Percentiles rank a stretch among this genome's conserved stretches.
Evolutionary conservation across 2,329 filamentous ascomycete genomes (phyloP).

Genomic region (Penicillium sp.): DNA sequence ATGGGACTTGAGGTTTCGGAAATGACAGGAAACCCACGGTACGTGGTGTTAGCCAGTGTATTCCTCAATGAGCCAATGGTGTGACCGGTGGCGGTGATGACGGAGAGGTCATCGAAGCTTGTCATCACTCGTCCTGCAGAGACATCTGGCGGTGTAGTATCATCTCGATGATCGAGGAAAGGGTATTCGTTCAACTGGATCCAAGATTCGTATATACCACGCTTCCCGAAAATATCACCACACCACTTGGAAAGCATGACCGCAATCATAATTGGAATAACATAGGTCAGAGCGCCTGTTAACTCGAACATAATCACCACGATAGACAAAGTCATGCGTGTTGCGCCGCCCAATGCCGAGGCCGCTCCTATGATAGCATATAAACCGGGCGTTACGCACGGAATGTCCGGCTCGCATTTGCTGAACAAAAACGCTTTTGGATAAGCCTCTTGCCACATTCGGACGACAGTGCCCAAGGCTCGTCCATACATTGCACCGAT

Average conservation of each 20-base stretch:
- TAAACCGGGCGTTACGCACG: slow-evolving; percentile 87
- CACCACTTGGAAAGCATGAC: slow-evolving; percentile 99
- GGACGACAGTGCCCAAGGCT: slow-evolving; percentile 80
- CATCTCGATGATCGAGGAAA: slow-evolving; percentile 86
- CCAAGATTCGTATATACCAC: slow-evolving; percentile 96
- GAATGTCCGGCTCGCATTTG: slow-evolving; percentile 75
- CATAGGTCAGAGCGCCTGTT: slow-evolving; percentile 90
- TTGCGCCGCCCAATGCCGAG: slow-evolving; percentile 87
- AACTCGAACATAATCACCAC: slow-evolving; percentile 99
- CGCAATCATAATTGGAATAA: slow-evolving; percentile 96
- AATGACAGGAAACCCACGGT: slow-evolving; percentile 89
- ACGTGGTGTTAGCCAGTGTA: slow-evolving; percentile 67
- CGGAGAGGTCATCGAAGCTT: slow-evolving; percentile 78
- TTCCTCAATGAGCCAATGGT: slow-evolving; percentile 69
- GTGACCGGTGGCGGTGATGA: slow-evolving; percentile 80
- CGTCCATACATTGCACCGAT: slow-evolving; percentile 88
- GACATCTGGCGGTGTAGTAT: slow-evolving; percentile 70
- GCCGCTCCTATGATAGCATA: slow-evolving; percentile 96
- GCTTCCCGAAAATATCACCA: slow-evolving; percentile 85
- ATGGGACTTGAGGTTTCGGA: slow-evolving; percentile 69
- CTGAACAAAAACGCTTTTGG: slow-evolving; percentile 71
- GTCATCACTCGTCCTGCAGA: slow-evolving; percentile 89
- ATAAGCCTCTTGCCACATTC: slow-evolving; percentile 76
- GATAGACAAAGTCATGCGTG: slow-evolving; percentile 94
- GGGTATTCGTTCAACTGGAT: slow-evolving; percentile 95